These are phyloP conservation scores for Triticum urartu DNA, from an alignment of 176 grass and related monocot genomes.

Conservation along the genomic window DNA sequence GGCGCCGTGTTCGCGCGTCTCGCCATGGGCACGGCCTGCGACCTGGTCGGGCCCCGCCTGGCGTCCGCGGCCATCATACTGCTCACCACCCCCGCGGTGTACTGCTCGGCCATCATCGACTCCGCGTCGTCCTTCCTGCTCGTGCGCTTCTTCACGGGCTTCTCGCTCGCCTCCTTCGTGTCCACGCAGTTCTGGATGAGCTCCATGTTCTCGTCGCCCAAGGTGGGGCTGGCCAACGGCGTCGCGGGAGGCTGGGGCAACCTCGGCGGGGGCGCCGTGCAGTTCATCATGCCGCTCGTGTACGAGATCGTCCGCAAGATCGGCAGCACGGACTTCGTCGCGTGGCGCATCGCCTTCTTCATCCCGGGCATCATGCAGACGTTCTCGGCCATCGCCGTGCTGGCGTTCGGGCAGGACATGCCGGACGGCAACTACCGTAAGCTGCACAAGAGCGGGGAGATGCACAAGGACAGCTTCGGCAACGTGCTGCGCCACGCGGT, in stretches of 20 bases:
- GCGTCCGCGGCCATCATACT: conserved; percentile 79
- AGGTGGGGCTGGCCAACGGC: conserved; percentile 87
- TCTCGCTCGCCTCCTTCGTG: conserved; percentile 93
- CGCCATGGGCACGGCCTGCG: conserved; percentile 94
- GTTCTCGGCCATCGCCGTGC: conserved; percentile 55
- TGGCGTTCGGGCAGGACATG: conserved; percentile 85
- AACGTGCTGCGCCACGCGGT: conserved; percentile 68
- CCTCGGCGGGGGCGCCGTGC: conserved; percentile 87
- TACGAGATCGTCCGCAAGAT: conserved; percentile 61
- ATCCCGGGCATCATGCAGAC: conserved; percentile 88
- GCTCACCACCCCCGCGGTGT: conserved; percentile 78
- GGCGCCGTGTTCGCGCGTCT: conserved; percentile 87
- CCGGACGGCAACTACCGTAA: conserved; percentile 76
- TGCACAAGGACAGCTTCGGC: conserved; percentile 82
- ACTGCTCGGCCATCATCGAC: conserved; percentile 67
- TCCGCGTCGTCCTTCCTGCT: conserved; percentile 55
- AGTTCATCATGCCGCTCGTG: conserved; percentile 86
- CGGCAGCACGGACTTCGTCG: conserved; percentile 71
- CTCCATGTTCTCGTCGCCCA: conserved; percentile 84
- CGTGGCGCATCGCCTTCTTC: conserved; percentile 89
- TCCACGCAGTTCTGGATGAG: conserved; percentile 99
- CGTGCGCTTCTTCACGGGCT: conserved; percentile 88
- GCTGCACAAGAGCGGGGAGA: conserved; percentile 66
- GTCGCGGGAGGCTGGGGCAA: conserved; percentile 91
- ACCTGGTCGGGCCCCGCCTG: conserved; percentile 73